Base-by-base conservation (phyloP, 2,329 filamentous ascomycete genomes). In the Neopestalotiopsis sp. region DNA sequence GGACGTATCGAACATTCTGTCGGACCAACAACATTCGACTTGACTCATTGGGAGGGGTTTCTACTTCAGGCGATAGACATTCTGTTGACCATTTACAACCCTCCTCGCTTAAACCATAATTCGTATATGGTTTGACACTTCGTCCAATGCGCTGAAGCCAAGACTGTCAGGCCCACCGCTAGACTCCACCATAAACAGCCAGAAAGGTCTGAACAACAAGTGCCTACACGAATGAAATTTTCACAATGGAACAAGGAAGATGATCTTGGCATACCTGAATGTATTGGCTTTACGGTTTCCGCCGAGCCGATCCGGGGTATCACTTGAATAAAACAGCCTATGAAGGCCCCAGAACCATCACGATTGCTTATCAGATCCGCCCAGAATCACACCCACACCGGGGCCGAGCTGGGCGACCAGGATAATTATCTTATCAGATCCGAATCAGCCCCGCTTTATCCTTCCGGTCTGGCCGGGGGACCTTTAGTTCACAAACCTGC, bases 361-460 rank as follows among this genome's bases (percentile, higher is more conserved):
- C n/a, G 38, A 9, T n/a, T 56, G 28, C 45, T 28, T 45, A 49
- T 49, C 34, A 52, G 9, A 28, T 45, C 12, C n/a, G 24, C 40
- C 17, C 14, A 10, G 59, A 60, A 20, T 42, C 24, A 30, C 52
- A 60, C 14, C 65, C 30, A 13, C 10, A 49, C 5, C 56, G 9
- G 3, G 38, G 12, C 58, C 28, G 17, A 14, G 7, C 30, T 52
- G 6, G n/a, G 58, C 28, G 60, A 40, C 66, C 58, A 63, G 60
- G 66, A 52, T 42, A 9, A 40, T 63, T 57, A 63, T 63, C 57
- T 62, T 57, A 52, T 67, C 59, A 67, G 57, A 63, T 67, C 45
- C 24, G 57, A 59, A 59, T 32, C 57, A 59, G 45, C 45, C 45
- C 45, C 45, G n/a, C 45, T 4, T 20, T 7, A 52, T 17, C 45